phyloP scores from a whole-genome alignment of 2,329 filamentous ascomycete species.

The Macroventuria anomochaeta region DNA sequence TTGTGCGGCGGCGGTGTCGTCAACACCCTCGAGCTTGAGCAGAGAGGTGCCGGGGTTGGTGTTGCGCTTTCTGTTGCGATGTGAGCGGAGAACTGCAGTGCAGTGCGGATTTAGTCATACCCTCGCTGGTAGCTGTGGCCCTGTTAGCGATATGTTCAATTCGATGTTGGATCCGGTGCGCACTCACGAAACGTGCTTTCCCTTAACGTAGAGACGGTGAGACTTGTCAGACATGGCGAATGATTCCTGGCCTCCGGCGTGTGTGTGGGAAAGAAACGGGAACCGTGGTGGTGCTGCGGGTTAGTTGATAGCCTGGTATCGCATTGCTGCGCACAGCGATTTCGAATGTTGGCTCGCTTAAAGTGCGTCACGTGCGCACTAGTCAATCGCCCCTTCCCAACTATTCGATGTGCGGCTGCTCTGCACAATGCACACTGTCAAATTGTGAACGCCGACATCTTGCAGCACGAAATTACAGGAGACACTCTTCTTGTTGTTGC shows the following conservation, averaged over 20 bases:
- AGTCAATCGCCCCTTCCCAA: too few relatives aligned
- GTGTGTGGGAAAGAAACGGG: constrained; percentile 34
- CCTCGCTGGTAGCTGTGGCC: constrained; percentile 76
- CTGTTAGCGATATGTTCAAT: constrained; percentile 54
- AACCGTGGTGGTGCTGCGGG: constrained; percentile 42
- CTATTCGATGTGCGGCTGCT: too few relatives aligned
- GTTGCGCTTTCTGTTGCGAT: constrained; percentile 71
- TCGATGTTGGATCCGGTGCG: constrained; percentile 52
- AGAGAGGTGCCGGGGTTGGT: constrained; percentile 88
- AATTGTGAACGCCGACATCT: too few relatives aligned
- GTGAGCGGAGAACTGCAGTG: constrained; percentile 24
- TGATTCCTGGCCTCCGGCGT: constrained; percentile 38
- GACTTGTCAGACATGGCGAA: constrained; percentile 49
- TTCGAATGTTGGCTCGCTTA: too few relatives aligned
- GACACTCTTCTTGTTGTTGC: too few relatives aligned
- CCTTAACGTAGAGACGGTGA: constrained; percentile 60
- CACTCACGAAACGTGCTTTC: constrained; percentile 94
- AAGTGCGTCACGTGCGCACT: constrained; percentile 6
- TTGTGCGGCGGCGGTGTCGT: constrained; percentile 84
- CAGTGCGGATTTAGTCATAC: constrained; percentile 26
- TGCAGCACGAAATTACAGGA: too few relatives aligned
- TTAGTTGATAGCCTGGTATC: constrained; percentile 33
- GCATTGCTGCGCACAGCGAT: too few relatives aligned
- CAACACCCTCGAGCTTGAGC: constrained; percentile 99
- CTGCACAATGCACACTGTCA: too few relatives aligned